phyloP scores from a whole-genome alignment of 495 filamentous ascomycete species.

The Daldinia loculata region DNA sequence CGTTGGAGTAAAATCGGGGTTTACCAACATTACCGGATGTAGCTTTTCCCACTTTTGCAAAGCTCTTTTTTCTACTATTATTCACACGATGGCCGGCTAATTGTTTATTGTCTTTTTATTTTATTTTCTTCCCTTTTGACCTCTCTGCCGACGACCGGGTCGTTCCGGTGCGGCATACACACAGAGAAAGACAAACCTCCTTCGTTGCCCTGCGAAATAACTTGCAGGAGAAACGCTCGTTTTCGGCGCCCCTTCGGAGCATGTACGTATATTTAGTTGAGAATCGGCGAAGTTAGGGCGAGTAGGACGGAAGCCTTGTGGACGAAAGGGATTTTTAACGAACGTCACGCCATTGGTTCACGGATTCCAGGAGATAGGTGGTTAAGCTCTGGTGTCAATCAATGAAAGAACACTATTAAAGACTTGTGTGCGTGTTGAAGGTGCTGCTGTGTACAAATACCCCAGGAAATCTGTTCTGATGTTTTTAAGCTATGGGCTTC shows the following conservation, averaged over 20 bases:
- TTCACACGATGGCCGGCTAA: conserved; percentile 41
- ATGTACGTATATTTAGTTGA: conserved; percentile 27
- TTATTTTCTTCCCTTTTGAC: conserved; percentile 29
- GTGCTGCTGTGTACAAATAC: not conserved
- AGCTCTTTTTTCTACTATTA: conserved; percentile 45
- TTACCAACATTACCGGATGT: conserved; percentile 34
- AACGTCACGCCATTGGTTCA: conserved; percentile 48
- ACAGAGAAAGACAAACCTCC: conserved; percentile 5
- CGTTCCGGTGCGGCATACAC: conserved; percentile 5
- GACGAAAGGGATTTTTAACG: conserved; percentile 44
- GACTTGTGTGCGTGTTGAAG: conserved; percentile 3
- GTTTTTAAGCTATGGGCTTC: not conserved
- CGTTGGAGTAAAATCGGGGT: conserved; percentile 48
- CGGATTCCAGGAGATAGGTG: conserved; percentile 37
- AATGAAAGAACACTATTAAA: conserved; percentile 45
- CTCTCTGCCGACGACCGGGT: conserved; percentile 16
- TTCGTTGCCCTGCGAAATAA: conserved; percentile 29
- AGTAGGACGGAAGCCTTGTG: conserved; percentile 30
- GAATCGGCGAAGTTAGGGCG: conserved; percentile 20
- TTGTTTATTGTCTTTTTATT: conserved; percentile 40
- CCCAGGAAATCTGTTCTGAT: not conserved
- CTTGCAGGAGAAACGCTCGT: conserved; percentile 19
- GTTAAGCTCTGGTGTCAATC: conserved; percentile 42
- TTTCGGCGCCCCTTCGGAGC: conserved; percentile 13
- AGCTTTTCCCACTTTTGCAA: conserved; percentile 41